Conservation (phyloP, 2,329 filamentous ascomycete genomes). For the Shiraia bambusicola region DNA sequence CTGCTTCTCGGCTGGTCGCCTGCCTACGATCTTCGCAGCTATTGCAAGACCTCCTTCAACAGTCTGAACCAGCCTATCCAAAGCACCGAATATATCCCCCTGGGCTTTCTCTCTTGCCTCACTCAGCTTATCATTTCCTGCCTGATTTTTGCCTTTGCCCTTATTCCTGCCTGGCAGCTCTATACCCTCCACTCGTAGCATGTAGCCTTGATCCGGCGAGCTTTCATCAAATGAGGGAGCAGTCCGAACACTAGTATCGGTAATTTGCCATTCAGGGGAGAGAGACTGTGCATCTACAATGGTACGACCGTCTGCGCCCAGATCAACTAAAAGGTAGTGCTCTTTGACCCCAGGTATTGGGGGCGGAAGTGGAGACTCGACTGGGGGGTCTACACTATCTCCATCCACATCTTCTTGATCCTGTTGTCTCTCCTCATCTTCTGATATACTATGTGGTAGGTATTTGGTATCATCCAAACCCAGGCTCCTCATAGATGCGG, state of each 20-base stretch:
- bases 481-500: slow-evolving; percentile 61
- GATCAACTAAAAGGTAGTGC: slow-evolving; percentile 59
- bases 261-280: slow-evolving; percentile 71
- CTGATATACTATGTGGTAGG: slow-evolving; percentile 29
- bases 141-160: slow-evolving; percentile 32
- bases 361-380: slow-evolving; percentile 49
- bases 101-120: slow-evolving; percentile 34
- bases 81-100: slow-evolving; percentile 38
- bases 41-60: slow-evolving; percentile 41
- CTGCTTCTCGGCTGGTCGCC: slow-evolving; percentile 16
- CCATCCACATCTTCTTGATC: slow-evolving; percentile 23
- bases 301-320: slow-evolving; percentile 48
- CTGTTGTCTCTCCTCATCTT: slow-evolving; percentile 20
- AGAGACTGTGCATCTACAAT: slow-evolving; percentile 73
- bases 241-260: slow-evolving; percentile 54
- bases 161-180: slow-evolving; percentile 39
- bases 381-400: slow-evolving; percentile 25
- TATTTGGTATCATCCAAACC: slow-evolving; percentile 49
- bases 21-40: slow-evolving; percentile 36
- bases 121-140: slow-evolving; percentile 28
- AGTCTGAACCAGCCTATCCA: slow-evolving; percentile 41
- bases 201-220: slow-evolving; percentile 50
- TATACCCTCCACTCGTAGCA: slow-evolving; percentile 64
- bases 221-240: slow-evolving; percentile 65
- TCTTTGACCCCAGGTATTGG: slow-evolving; percentile 53